These are phyloP conservation scores for Puya raimondii DNA, from an alignment of 176 grass and related monocot species.

Conservation along the genomic window DNA sequence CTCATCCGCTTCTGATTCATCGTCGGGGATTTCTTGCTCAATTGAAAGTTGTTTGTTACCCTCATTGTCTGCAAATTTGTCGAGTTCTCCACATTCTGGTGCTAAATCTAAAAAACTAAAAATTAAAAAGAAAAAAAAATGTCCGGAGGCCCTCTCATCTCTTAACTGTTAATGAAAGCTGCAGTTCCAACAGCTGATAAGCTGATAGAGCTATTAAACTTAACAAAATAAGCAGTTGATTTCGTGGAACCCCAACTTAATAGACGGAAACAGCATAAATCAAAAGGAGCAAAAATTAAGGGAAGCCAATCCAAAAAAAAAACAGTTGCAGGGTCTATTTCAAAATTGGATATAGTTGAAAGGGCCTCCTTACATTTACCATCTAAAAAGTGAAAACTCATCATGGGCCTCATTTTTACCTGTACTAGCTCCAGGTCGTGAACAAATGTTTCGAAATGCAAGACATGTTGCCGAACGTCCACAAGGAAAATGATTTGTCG, in stretches of 20 bases:
- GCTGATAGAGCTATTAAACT: too few species aligned
- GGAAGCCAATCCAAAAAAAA: too few species aligned
- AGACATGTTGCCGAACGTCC: constrained; percentile 1
- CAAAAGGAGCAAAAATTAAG: too few species aligned
- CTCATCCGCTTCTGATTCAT: background rate
- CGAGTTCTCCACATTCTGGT: background rate
- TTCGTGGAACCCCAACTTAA: too few species aligned
- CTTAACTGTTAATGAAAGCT: too few species aligned
- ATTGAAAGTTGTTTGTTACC: background rate
- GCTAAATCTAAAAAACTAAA: background rate
- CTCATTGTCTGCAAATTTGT: background rate
- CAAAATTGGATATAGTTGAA: too few species aligned
- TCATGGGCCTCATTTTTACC: background rate
- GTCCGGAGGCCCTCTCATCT: too few species aligned
- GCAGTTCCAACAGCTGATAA: too few species aligned
- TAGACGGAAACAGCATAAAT: too few species aligned
- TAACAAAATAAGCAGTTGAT: too few species aligned
- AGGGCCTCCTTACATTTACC: background rate
- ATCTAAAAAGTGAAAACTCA: background rate
- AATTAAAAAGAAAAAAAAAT: too few species aligned
- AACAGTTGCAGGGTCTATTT: too few species aligned
- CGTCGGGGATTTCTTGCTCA: background rate
- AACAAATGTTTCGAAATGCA: constrained; percentile 16
- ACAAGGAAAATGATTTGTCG: background rate
- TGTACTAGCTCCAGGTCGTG: background rate